Base-by-base conservation (phyloP, 805 yeast genomes). In the Ogataea allantospora region DNA sequence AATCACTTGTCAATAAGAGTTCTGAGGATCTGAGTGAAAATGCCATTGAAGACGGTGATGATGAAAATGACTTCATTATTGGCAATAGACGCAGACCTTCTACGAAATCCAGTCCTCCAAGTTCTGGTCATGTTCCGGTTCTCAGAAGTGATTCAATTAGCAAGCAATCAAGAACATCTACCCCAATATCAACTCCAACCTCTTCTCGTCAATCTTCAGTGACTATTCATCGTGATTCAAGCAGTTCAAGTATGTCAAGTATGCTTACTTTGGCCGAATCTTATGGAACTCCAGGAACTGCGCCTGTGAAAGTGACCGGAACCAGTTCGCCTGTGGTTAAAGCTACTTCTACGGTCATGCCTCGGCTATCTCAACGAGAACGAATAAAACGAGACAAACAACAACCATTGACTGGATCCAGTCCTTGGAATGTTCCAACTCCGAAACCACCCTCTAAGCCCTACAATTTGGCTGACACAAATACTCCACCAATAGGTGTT, bases 281-380 rank as follows among this genome's bases (percentile, higher is more conserved):
- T 12, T 39, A 47, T 40, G 26, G 27, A 7, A 20, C 36, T 8
- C 45, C 38, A 4, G 47, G 37, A 32, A 14, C 41, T 14, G 25
- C 33, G 4, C 24, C 6, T 18, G 38, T 16, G 31, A 24, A 27
- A 23, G 5, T 24, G 25, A 20, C 29, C 14, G 9, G 9, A 14
- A 6, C 32, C 11, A 10, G 14, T 14, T 13, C 46, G 13, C 46
- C 50, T 19, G 32, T 40, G 7, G 36, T 43, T 6, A 68, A 62
- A 26, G 52, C 61, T 3, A 61, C 59, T 36, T 51, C 70, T 14
- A 62, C 62, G 2, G 65, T 71, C 0, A 57, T 64, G 14, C 54
- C 60, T 21, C 71, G 73, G 43, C 50, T 75, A 11, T 78, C 86
- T 1, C 86, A 81, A 46, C 77, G 77, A 50, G 84, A 78, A 46